Evolutionary conservation across 441 rosid species (phyloP), one percentile per base, ranked within the genome.

Genomic region (Oxalis stricta): DNA sequence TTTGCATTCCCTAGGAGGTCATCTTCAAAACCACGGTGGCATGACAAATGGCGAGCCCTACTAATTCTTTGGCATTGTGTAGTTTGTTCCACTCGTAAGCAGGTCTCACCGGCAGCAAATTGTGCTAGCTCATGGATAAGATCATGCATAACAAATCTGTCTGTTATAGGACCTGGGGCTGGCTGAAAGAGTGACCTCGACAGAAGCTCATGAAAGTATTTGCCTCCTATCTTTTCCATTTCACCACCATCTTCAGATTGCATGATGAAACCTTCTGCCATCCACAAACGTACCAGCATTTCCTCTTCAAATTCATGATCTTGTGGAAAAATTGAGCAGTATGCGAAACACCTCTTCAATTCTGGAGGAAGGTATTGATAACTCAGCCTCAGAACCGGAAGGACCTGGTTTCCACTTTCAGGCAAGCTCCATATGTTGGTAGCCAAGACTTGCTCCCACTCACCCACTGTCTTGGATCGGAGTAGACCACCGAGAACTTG

Each of bases 51-150:
- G n/a, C n/a, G n/a, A n/a, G n/a, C n/a, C n/a, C n/a, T n/a, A n/a
- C n/a, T n/a, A n/a, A n/a, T n/a, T n/a, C n/a, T n/a, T n/a, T n/a
- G n/a, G n/a, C n/a, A n/a, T n/a, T n/a, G n/a, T n/a, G n/a, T n/a
- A n/a, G n/a, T n/a, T n/a, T n/a, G n/a, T 8, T 40, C 44, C 10
- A 40, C 7, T 21, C 44, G 21, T 6, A 40, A 17, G 10, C 9
- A 18, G 3, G 31, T 18, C 2, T 44, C 15, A 1, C 18, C 38
- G 0, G 38, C 23, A n/a, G 17, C 38, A 35, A 35, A 28, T 31
- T 31, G 48, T 7, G 48, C 48, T 29, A 44, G 38, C 18, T 44
- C 38, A 20, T 44, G n/a, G 2, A 44, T 44, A 7, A 44, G 26
- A 16, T 44, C 28, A 6, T 44, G 38, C 38, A 44, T 44, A 7